Evolutionary conservation across 2,329 filamentous ascomycete species (phyloP), one percentile per base, ranked within the genome.

Genomic region (Hymenoscyphus albidus): DNA sequence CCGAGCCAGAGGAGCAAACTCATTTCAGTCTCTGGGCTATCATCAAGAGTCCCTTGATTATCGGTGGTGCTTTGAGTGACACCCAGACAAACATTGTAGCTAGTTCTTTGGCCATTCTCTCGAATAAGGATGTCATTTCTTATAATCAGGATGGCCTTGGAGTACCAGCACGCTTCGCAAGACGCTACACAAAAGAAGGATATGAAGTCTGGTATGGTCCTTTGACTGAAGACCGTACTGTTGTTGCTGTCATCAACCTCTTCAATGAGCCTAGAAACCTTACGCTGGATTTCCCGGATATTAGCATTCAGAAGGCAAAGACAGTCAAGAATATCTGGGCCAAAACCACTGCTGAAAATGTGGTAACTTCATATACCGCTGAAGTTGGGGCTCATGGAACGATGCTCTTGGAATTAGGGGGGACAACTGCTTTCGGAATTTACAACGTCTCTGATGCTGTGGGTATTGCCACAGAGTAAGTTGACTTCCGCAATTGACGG

Each of bases 21-120:
- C 78, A 80, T 68, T 80, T 80, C 65, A 74, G 75, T 3, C 62
- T 80, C 10, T 80, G 78, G 78, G 75, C 75, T 40, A 77, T 80
- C 18, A 57, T 77, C 18, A 80, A 80, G 65, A 70, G 68, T 57
- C 71, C 71, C 1, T 62, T 73, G 40, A 61, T 72, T 5, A 70
- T 73, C 32, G 71, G 71, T n/a, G 66, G 65, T 7, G 69, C 69
- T 5, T 63, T 72, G 10, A 73, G 72, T n/a, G 71, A 72, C 57
- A 32, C 64, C 0, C 27, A 42, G 22, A 69, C 65, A 2, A 67
- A 61, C 44, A 68, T 72, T 22, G 64, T 4, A 54, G 44, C 57
- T 18, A 55, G 58, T 0, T 68, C 64, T 31, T 57, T 73, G 38
- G 64, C 59, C 6, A 66, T 72, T 18, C 56, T 72, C 14, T 65